Evolutionary conservation across 2,329 filamentous ascomycete species (phyloP).

Genomic region (Diaporthe ilicicola): DNA sequence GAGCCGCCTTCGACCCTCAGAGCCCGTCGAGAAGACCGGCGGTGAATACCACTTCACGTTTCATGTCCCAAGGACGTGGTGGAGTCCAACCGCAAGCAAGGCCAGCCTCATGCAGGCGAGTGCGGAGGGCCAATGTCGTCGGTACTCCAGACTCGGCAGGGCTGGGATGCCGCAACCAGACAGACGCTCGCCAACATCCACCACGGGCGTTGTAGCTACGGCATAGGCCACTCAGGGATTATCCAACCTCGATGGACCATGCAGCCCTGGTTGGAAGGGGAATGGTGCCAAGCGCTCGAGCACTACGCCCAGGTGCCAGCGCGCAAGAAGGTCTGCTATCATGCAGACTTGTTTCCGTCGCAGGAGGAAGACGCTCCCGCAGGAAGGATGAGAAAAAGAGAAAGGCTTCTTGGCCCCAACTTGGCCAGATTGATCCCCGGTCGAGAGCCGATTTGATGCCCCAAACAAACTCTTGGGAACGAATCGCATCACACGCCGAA

Average conservation of each 20-base stretch:
- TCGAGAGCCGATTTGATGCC: slow-evolving; percentile 9
- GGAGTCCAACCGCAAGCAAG: background rate
- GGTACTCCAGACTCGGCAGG: background rate
- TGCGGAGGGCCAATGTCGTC: background rate
- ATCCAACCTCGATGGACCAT: slow-evolving; percentile 11
- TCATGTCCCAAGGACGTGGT: slow-evolving; percentile 19
- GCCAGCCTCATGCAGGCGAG: slow-evolving; percentile 14
- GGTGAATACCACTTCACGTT: slow-evolving; percentile 13
- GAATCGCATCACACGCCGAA: slow-evolving; percentile 17
- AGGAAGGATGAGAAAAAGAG: too few relatives aligned
- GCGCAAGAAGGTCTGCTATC: background rate
- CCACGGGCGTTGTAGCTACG: background rate
- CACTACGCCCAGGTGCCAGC: background rate
- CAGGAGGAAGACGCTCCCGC: background rate
- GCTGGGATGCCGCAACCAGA: background rate
- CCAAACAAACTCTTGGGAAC: background rate
- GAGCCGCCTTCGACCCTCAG: background rate
- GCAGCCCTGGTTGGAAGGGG: background rate
- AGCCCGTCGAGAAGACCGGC: slow-evolving; percentile 21
- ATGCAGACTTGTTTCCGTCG: slow-evolving; percentile 8
- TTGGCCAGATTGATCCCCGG: background rate
- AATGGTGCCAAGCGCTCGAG: slow-evolving; percentile 9
- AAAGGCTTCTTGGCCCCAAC: background rate
- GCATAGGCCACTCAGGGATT: background rate
- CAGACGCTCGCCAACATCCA: background rate